Evolutionary conservation across 345 rosid species (phyloP).

Genomic region (Citrus glauca): DNA sequence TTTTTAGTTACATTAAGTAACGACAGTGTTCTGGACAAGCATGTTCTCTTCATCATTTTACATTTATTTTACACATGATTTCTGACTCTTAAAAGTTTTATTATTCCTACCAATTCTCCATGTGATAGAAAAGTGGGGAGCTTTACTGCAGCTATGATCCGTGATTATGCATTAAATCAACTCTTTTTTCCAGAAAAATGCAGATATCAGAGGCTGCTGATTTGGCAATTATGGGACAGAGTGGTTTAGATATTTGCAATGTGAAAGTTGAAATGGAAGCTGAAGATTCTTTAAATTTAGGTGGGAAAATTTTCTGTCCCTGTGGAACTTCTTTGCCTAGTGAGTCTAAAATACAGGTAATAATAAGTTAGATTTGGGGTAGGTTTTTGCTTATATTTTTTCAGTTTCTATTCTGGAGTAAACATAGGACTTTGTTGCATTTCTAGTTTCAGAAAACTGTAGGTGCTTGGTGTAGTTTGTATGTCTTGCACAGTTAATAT

Average conservation of each 20-base stretch:
- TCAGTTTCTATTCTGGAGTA: background rate
- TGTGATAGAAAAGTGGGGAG: background rate
- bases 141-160: background rate
- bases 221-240: slow-evolving; percentile 18
- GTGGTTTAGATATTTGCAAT: slow-evolving; percentile 8
- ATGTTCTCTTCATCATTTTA: background rate
- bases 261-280: slow-evolving; percentile 16
- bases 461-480: background rate
- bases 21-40: background rate
- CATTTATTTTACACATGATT: background rate
- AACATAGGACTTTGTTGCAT: background rate
- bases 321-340: slow-evolving; percentile 26
- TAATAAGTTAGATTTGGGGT: background rate
- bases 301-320: slow-evolving; percentile 25
- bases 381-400: background rate
- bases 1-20: background rate
- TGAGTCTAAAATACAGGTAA: slow-evolving; percentile 32
- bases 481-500: background rate
- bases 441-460: background rate
- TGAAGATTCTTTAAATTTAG: slow-evolving; percentile 10
- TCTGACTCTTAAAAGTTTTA: background rate
- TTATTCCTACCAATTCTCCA: background rate
- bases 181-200: slow-evolving; percentile 32
- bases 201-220: slow-evolving; percentile 26
- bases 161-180: slow-evolving; percentile 1